Evolutionary conservation across 352 stramenopile genomes (phyloP).

Genomic region (Globisporangium carolinianum): DNA sequence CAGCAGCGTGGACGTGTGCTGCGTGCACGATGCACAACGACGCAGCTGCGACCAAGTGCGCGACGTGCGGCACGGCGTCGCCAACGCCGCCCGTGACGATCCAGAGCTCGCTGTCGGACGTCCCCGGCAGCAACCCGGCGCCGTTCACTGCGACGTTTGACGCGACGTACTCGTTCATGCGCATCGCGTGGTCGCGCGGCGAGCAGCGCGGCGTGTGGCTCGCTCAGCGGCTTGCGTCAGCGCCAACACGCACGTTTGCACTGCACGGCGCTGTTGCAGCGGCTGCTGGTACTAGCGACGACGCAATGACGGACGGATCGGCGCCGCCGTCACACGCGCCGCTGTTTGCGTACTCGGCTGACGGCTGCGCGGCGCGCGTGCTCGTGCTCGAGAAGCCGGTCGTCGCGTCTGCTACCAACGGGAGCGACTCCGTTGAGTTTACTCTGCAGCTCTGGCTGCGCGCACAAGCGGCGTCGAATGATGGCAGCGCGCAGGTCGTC

Average conservation of each 20-base stretch:
- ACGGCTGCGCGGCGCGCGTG: constrained; percentile 34
- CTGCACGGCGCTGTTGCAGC: constrained; percentile 16
- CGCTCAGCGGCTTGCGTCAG: constrained; percentile 22
- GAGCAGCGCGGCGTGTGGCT: constrained; percentile 81
- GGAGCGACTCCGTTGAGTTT: constrained; percentile 34
- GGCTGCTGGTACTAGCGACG: constrained; percentile 1
- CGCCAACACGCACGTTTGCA: constrained; percentile 32
- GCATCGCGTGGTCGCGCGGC: constrained; percentile 71
- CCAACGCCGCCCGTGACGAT: constrained; percentile 24
- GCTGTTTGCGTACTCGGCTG: constrained; percentile 48
- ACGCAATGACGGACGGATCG: constrained; percentile 54
- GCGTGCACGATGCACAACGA: constrained; percentile 80
- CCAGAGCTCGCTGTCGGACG: constrained; percentile 20
- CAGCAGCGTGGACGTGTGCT: constrained; percentile 51
- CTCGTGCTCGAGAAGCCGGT: constrained; percentile 59
- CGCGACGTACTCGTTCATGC: constrained; percentile 61
- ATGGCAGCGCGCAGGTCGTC: constrained; percentile 32
- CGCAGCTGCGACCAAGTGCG: constrained; percentile 42
- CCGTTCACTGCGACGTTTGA: constrained; percentile 62
- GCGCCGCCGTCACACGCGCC: constrained; percentile 13
- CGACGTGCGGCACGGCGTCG: constrained; percentile 66
- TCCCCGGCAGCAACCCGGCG: constrained; percentile 64
- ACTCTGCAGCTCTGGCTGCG: constrained; percentile 68
- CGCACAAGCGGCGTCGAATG: constrained; percentile 9
- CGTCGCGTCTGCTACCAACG: constrained; percentile 26